Base-by-base conservation (phyloP, 345 rosid genomes). In the Balakata baccata region DNA sequence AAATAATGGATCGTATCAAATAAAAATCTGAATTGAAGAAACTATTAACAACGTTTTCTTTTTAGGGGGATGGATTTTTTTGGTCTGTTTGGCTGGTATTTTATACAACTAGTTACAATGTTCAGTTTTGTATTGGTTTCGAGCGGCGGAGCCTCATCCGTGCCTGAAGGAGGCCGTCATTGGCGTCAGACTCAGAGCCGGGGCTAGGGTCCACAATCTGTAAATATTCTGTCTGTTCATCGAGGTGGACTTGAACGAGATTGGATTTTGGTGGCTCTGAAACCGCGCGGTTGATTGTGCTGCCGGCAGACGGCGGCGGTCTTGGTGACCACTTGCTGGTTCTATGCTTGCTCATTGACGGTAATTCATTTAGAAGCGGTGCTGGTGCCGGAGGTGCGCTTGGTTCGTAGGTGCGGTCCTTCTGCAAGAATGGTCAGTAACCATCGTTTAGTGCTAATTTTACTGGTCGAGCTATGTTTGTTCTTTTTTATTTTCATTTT, bases 131-230 rank as follows among this genome's bases (percentile, higher is more conserved):
- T 47, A 7, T 38, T 60, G 78, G 75, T 53, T 72, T 69, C 5
- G 74, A 63, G 17, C 85, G 91, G 22, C 89, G 85, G 73, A 87
- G 87, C 85, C 75, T 80, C 34, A 75, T 69, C 3, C 83, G 85
- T 66, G 83, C 84, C 57, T 76, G 75, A n/a, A 74, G 78, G 49
- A 74, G 81, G 53, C 46, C 2, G 1, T 29, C 34, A 29, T 29
- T 29, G 34, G 2, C 53, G 3, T 64, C 65, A 77, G 82, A 5
- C 81, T 78, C 41, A 71, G 74, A 5, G 84, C 74, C 22, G 74
- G 17, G 43, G 60, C 59, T 64, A 2, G 68, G 39, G 25, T 85
- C 84, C 83, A 69, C 60, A 14, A 25, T 5, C 22, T 6, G 16
- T 12, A 56, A 63, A 37, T 47, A 2, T 25, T 75, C 66, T 9